These are phyloP conservation scores for Termitomyces titanicus DNA, from an alignment of 768 basidiomycete genomes.

Conservation along the genomic window DNA sequence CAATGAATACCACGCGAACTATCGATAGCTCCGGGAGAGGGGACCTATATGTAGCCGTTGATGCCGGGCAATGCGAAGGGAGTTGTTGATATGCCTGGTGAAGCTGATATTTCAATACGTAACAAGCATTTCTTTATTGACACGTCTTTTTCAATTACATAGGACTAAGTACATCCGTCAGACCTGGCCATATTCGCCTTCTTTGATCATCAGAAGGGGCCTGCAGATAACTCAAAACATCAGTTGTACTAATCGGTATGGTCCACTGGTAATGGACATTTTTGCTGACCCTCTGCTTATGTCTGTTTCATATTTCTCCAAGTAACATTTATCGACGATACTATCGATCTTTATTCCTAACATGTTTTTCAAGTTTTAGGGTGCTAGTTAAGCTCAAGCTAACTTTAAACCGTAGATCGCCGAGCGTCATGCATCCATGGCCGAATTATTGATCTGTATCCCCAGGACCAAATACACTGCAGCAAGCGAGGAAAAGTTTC, in stretches of 20 bases:
- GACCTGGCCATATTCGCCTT: too few species aligned
- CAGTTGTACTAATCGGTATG: conserved; percentile 80
- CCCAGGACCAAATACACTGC: conserved; percentile 4
- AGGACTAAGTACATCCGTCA: too few species aligned
- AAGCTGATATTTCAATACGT: conserved; percentile 14
- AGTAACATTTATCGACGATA: conserved; percentile 51
- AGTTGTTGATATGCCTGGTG: conserved; percentile 47
- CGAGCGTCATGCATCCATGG: too few species aligned
- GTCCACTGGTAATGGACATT: too few species aligned
- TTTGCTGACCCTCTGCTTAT: too few species aligned
- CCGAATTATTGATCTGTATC: conserved; percentile 1
- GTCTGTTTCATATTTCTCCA: conserved; percentile 19
- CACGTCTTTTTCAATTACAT: conserved; percentile 6
- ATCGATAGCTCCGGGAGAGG: conserved; percentile 56
- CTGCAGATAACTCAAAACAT: conserved; percentile 47
- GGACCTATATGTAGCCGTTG: conserved; percentile 76
- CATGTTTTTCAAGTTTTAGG: too few species aligned
- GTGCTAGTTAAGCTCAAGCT: too few species aligned
- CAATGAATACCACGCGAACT: conserved; percentile 40
- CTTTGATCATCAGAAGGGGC: conserved; percentile 74
- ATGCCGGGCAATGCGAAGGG: conserved; percentile 38
- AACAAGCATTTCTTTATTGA: background rate
- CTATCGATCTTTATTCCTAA: too few species aligned
- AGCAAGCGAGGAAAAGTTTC: conserved; percentile 3
- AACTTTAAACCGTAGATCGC: too few species aligned